Evolutionary conservation across 805 yeast genomes (phyloP).

Genomic region (Saccharomycopsis vini): DNA sequence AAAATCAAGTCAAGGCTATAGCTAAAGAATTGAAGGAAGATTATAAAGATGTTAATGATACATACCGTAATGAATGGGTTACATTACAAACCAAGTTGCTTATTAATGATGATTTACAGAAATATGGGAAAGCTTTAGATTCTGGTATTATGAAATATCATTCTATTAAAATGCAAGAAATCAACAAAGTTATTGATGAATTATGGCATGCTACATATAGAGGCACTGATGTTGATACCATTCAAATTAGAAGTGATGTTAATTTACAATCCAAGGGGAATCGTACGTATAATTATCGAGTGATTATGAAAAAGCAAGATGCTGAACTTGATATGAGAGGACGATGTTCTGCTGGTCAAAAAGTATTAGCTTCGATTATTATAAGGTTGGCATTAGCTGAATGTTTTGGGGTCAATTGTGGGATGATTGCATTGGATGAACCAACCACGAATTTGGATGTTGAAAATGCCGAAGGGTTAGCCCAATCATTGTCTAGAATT

Average conservation of each 20-base stretch:
- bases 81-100: constrained; percentile 66
- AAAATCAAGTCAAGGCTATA: constrained; percentile 54
- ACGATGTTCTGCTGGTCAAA: constrained; percentile 96
- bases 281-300: constrained; percentile 82
- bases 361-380: constrained; percentile 84
- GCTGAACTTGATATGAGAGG: constrained; percentile 97
- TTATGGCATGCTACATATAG: constrained; percentile 90
- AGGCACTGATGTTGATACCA: constrained; percentile 92
- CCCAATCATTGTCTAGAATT: constrained; percentile 65
- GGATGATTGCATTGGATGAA: constrained; percentile 92
- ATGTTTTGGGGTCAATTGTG: constrained; percentile 91
- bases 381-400: constrained; percentile 90
- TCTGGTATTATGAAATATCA: constrained; percentile 91
- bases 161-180: constrained; percentile 83
- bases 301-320: constrained; percentile 89
- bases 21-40: constrained; percentile 59
- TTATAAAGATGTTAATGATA: constrained; percentile 54
- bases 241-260: constrained; percentile 72
- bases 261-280: constrained; percentile 30
- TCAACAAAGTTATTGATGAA: constrained; percentile 79
- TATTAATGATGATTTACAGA: constrained; percentile 71
- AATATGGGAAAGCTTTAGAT: constrained; percentile 80
- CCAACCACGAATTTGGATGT: constrained; percentile 94
- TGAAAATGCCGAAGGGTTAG: constrained; percentile 82
- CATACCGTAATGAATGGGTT: constrained; percentile 63